phyloP scores from a whole-genome alignment of 305 asterid species.

The Fraxinus velutina region DNA sequence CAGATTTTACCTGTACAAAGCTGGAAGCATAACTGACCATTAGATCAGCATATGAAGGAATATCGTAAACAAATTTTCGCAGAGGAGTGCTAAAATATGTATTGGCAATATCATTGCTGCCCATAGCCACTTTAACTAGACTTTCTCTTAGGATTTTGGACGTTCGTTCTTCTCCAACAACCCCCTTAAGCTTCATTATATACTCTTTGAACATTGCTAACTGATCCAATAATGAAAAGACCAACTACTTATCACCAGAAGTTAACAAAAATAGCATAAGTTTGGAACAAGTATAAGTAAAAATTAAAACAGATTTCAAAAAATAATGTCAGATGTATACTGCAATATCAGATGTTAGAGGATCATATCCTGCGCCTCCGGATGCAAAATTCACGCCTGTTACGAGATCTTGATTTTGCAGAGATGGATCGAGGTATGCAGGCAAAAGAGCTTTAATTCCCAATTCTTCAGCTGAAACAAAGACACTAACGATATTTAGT shows the following conservation, averaged over 20 bases:
- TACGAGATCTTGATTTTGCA: constrained; percentile 44
- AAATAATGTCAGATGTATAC: constrained; percentile 24
- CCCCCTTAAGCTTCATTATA: constrained; percentile 26
- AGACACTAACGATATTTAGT: neutral
- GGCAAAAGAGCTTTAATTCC: constrained; percentile 60
- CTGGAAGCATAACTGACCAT: constrained; percentile 41
- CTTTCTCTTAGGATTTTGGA: constrained; percentile 30
- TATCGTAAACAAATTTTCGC: constrained; percentile 33
- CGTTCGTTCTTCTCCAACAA: constrained; percentile 37
- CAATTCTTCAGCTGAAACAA: constrained; percentile 52
- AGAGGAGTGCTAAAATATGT: constrained; percentile 41
- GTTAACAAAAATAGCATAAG: neutral
- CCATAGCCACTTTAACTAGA: constrained; percentile 33
- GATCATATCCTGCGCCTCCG: constrained; percentile 68
- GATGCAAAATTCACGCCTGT: constrained; percentile 78
- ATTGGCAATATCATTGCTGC: constrained; percentile 56
- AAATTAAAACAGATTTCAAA: neutral
- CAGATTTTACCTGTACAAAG: constrained; percentile 47
- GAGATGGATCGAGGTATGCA: constrained; percentile 55
- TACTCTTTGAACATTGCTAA: constrained; percentile 49
- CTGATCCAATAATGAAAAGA: constrained; percentile 45
- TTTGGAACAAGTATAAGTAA: neutral
- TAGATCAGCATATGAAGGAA: constrained; percentile 44
- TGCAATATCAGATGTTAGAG: constrained; percentile 47
- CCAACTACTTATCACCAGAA: constrained; percentile 31